Evolutionary conservation across 148 eudicot genomes (phyloP).

Genomic region (Dysphania ambrosioides): DNA sequence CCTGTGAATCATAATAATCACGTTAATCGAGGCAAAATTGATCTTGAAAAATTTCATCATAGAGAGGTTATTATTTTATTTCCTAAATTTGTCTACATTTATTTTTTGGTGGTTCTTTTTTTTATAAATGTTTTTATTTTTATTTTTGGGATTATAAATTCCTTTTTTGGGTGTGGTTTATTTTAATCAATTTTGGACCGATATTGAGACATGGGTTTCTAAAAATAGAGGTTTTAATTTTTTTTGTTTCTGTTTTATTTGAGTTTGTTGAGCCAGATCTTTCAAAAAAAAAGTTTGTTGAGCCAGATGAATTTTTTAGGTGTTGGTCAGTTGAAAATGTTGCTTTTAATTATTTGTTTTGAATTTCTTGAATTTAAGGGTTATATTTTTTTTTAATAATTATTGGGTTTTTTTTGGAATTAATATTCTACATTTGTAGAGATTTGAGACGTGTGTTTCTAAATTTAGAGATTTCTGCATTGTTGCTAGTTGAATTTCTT

Average conservation of each 20-base stretch:
- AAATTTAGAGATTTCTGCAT: neutral
- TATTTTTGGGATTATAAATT: neutral
- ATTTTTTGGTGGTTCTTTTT: neutral
- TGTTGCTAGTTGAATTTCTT: neutral
- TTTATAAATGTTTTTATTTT: neutral
- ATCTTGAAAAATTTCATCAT: constrained; percentile 43
- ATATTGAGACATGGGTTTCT: constrained; percentile 11
- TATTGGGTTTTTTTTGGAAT: constrained; percentile 5
- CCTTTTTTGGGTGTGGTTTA: neutral
- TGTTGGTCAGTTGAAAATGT: too few relatives aligned
- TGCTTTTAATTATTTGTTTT: too few relatives aligned
- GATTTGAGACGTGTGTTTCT: too few relatives aligned
- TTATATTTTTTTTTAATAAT: too few relatives aligned
- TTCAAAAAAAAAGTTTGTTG: too few relatives aligned
- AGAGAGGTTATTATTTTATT: constrained; percentile 38
- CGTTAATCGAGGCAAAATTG: constrained; percentile 48
- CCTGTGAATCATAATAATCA: constrained; percentile 24
- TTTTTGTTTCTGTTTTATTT: too few relatives aligned
- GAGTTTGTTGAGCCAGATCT: too few relatives aligned
- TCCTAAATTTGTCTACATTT: neutral
- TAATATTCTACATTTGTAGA: neutral
- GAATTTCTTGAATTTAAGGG: too few relatives aligned
- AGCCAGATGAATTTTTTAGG: too few relatives aligned
- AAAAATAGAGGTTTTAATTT: neutral
- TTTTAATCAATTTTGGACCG: neutral